Conservation (phyloP, 2,329 filamentous ascomycete species). For the Aspergillus puulaauensis region DNA sequence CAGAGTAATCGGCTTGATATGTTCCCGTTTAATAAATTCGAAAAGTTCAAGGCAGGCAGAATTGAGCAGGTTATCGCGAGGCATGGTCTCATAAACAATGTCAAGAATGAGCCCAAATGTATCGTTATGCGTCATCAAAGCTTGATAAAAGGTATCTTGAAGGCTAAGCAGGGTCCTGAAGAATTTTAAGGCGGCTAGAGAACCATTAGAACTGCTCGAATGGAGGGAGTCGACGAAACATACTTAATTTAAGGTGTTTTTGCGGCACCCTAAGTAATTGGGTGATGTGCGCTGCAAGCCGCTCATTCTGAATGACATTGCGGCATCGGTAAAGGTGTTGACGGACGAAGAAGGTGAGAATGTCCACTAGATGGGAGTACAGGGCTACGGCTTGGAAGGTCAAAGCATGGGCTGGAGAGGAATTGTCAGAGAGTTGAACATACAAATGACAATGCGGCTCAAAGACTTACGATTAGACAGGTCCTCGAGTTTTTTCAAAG, state of each 20-base stretch:
- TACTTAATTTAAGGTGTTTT: constrained; percentile 89
- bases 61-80: constrained; percentile 87
- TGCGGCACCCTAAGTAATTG: constrained; percentile 80
- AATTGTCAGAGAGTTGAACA: constrained; percentile 7
- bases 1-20: constrained; percentile 75
- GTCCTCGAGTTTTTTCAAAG: constrained; percentile 75
- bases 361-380: constrained; percentile 87
- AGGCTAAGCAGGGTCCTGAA: constrained; percentile 83
- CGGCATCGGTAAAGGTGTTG: constrained; percentile 85
- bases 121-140: constrained; percentile 76
- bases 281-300: constrained; percentile 73
- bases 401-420: constrained; percentile 63
- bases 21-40: constrained; percentile 81
- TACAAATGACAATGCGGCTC: not conserved
- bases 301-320: constrained; percentile 79
- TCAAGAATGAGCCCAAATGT: constrained; percentile 82
- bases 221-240: constrained; percentile 31
- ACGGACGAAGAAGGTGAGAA: constrained; percentile 89
- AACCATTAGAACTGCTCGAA: not conserved
- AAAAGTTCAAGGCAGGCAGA: constrained; percentile 94
- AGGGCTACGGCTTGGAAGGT: constrained; percentile 83
- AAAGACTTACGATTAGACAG: constrained; percentile 52
- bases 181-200: constrained; percentile 80
- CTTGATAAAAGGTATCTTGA: constrained; percentile 88
- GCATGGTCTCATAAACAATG: constrained; percentile 80